Evolutionary conservation across 73 alveolate genomes (phyloP).

Genomic region (Stentor roeselii): DNA sequence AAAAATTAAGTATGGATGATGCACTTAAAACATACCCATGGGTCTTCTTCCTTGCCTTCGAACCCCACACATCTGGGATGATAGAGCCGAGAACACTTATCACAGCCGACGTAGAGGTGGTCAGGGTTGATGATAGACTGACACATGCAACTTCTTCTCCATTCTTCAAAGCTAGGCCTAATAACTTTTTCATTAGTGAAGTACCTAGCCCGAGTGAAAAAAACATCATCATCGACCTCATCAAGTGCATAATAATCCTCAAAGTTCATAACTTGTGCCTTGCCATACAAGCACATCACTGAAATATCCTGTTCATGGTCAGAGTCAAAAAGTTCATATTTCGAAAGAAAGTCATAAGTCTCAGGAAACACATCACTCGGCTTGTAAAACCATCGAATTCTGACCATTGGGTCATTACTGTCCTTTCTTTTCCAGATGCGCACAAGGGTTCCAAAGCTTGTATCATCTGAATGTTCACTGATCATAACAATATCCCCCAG

Average conservation of each 20-base stretch:
- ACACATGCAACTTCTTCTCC: constrained; percentile 75
- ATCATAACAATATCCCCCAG: not conserved
- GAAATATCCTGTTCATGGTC: constrained; percentile 68
- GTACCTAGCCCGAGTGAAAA: constrained; percentile 70
- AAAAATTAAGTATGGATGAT: too few species aligned
- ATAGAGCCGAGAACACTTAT: constrained; percentile 65
- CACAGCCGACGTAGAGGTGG: constrained; percentile 71
- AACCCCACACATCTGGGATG: constrained; percentile 84
- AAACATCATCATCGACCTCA: constrained; percentile 52
- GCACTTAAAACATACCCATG: too few species aligned
- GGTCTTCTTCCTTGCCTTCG: too few species aligned
- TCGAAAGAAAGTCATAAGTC: not conserved
- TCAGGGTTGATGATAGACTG: constrained; percentile 76
- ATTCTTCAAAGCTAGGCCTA: constrained; percentile 70
- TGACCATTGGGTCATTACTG: not conserved
- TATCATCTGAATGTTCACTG: not conserved
- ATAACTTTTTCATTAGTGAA: constrained; percentile 46
- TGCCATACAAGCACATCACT: constrained; percentile 64
- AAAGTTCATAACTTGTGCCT: constrained; percentile 59
- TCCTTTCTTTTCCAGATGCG: not conserved
- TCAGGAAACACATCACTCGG: not conserved
- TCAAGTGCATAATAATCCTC: constrained; percentile 68
- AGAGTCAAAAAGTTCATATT: constrained; percentile 70
- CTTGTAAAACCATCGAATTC: not conserved
- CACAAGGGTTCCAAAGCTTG: not conserved